Conservation (phyloP, 805 yeast genomes). For the Yarrowia deformans region DNA sequence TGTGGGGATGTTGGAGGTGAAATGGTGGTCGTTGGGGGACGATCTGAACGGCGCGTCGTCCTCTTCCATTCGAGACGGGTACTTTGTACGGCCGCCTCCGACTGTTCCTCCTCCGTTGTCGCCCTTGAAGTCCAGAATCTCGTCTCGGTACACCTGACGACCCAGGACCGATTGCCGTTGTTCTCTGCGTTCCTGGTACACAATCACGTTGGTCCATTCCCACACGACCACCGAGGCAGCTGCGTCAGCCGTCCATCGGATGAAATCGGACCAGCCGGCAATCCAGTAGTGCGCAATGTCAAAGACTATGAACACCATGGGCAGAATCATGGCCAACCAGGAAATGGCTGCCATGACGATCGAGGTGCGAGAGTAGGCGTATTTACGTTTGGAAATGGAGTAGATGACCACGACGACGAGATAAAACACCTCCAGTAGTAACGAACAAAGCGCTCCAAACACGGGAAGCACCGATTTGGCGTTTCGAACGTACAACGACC, state of each 20-base stretch:
- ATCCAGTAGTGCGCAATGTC: constrained; percentile 54
- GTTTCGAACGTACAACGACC: constrained; percentile 39
- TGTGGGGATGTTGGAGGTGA: constrained; percentile 36
- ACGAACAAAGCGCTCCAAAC: constrained; percentile 46
- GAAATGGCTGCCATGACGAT: constrained; percentile 60
- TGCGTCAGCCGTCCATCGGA: constrained; percentile 58
- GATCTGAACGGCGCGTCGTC: constrained; percentile 23
- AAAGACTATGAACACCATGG: constrained; percentile 52
- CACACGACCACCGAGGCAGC: constrained; percentile 63
- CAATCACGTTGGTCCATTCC: constrained; percentile 71
- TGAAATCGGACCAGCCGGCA: constrained; percentile 59
- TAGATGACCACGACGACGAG: constrained; percentile 53
- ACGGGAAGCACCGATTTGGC: constrained; percentile 48
- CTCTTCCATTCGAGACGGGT: constrained; percentile 36
- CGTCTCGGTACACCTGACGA: constrained; percentile 59
- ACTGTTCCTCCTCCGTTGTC: constrained; percentile 39
- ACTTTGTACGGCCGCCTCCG: constrained; percentile 10
- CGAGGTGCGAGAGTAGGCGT: constrained; percentile 57
- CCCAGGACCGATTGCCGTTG: constrained; percentile 70
- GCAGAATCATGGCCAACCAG: constrained; percentile 53
- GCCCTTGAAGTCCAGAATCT: constrained; percentile 38
- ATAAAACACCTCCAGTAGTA: constrained; percentile 47
- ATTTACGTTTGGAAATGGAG: constrained; percentile 52
- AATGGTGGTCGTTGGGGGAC: constrained; percentile 32
- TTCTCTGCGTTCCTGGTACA: constrained; percentile 56